Percentiles rank a stretch among this genome's conserved stretches.
Conservation (phyloP, 177 flowering plant genomes). For the Telopea speciosissima region DNA sequence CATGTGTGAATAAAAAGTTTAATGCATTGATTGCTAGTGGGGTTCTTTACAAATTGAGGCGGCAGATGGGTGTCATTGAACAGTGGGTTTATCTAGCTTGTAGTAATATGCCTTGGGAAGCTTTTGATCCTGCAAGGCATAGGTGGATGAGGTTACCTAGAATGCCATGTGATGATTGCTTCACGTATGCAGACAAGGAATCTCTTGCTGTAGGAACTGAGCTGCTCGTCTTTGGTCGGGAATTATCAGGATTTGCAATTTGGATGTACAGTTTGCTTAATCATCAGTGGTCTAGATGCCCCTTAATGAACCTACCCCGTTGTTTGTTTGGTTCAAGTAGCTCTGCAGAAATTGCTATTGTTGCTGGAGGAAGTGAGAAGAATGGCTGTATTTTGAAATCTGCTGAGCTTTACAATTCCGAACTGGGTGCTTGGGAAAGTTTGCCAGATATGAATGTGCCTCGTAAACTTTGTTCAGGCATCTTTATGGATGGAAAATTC, state of each 20-base stretch:
- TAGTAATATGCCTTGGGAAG: conserved; percentile 50
- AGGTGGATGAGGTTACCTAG: conserved; percentile 58
- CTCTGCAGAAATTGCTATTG: conserved; percentile 44
- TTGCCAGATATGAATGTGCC: conserved; percentile 50
- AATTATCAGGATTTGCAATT: conserved; percentile 38
- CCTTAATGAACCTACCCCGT: conserved; percentile 45
- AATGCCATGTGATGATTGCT: conserved; percentile 50
- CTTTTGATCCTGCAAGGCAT: conserved; percentile 47
- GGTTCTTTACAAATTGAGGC: conserved; percentile 38
- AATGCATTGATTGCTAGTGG: conserved; percentile 37
- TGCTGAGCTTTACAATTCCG: conserved; percentile 62
- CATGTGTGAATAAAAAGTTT: conserved; percentile 42
- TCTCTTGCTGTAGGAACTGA: conserved; percentile 68
- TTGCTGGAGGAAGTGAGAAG: conserved; percentile 61
- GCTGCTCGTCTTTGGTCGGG: conserved; percentile 61
- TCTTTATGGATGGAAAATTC: conserved; percentile 65
- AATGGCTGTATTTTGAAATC: conserved; percentile 39
- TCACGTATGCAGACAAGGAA: conserved; percentile 55
- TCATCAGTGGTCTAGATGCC: conserved; percentile 40
- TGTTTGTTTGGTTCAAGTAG: conserved; percentile 66
- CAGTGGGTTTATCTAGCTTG: conserved; percentile 69
- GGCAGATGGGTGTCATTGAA: conserved; percentile 39
- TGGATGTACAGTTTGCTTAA: conserved; percentile 48
- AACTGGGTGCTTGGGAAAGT: conserved; percentile 31
- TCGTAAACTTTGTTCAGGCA: conserved; percentile 55